phyloP scores from a whole-genome alignment of 148 eudicot genomes.

The Persicaria tinctoria region DNA sequence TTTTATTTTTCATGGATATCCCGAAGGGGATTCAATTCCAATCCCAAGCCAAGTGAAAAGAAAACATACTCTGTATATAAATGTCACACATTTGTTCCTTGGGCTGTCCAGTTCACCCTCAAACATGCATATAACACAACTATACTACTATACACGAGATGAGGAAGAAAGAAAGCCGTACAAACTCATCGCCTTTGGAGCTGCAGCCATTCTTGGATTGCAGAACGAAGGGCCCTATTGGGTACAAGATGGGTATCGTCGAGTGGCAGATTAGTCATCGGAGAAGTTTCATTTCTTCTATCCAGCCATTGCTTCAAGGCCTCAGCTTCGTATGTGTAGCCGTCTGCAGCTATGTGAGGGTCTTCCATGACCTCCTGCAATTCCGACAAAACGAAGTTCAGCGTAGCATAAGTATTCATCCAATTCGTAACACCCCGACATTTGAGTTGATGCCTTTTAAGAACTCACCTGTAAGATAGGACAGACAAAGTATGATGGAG shows the following conservation, averaged over 20 bases:
- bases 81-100: no score
- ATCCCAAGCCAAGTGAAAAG: no score
- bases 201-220: constrained; percentile 82
- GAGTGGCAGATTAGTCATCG: constrained; percentile 73
- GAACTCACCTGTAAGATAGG: constrained; percentile 73
- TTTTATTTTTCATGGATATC: no score
- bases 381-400: background rate
- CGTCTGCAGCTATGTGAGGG: constrained; percentile 16
- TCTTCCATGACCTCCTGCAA: constrained; percentile 27
- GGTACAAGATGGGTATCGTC: constrained; percentile 48
- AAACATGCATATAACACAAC: no score
- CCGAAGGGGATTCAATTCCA: no score
- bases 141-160: no score
- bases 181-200: background rate
- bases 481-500: constrained; percentile 70
- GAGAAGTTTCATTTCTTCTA: constrained; percentile 73
- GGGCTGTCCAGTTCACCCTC: no score
- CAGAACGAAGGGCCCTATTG: constrained; percentile 81
- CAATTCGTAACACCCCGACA: no score
- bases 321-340: constrained; percentile 63
- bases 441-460: background rate
- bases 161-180: no score
- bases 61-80: no score
- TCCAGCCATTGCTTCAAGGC: constrained; percentile 85
- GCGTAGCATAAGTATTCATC: no score